Percentiles rank a stretch among this genome's conserved stretches.
Evolutionary conservation across 2,329 filamentous ascomycete genomes (phyloP).

Genomic region (Blumeria hordei): DNA sequence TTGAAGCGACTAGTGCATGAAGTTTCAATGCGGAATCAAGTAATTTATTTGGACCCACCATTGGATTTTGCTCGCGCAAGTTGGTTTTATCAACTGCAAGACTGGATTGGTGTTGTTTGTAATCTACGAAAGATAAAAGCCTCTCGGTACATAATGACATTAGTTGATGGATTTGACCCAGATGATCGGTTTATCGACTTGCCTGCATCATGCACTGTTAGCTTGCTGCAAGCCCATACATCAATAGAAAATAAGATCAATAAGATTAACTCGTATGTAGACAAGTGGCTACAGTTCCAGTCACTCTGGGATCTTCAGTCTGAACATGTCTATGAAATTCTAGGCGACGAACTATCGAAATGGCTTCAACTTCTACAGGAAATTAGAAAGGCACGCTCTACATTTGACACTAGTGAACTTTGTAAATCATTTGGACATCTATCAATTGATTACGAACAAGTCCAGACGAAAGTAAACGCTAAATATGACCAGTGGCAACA

Average conservation of each 20-base stretch:
- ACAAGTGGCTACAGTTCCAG: constrained; percentile 97
- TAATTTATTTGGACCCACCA: constrained; percentile 88
- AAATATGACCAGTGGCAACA: constrained; percentile 99
- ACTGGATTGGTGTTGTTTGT: constrained; percentile 83
- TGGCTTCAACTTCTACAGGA: constrained; percentile 96
- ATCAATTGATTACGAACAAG: constrained; percentile 92
- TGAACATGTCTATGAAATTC: constrained; percentile 76
- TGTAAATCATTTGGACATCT: constrained; percentile 83
- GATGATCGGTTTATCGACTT: constrained; percentile 62
- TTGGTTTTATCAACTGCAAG: constrained; percentile 80
- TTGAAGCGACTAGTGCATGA: constrained; percentile 65
- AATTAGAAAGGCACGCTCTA: constrained; percentile 81
- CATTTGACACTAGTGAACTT: constrained; percentile 92
- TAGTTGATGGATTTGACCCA: constrained; percentile 39
- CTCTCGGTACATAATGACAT: constrained; percentile 76
- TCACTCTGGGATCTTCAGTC: constrained; percentile 95
- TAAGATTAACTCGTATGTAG: constrained; percentile 65
- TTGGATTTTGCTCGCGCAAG: constrained; percentile 75
- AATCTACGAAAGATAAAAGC: constrained; percentile 87
- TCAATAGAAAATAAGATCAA: constrained; percentile 63
- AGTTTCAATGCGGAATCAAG: constrained; percentile 91
- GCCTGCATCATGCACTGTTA: constrained; percentile 57
- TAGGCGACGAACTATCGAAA: constrained; percentile 73
- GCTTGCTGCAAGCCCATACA: constrained; percentile 57
- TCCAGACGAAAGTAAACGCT: constrained; percentile 93